phyloP scores from a whole-genome alignment of 148 eudicot genomes.

The Heliosperma pusillum region DNA sequence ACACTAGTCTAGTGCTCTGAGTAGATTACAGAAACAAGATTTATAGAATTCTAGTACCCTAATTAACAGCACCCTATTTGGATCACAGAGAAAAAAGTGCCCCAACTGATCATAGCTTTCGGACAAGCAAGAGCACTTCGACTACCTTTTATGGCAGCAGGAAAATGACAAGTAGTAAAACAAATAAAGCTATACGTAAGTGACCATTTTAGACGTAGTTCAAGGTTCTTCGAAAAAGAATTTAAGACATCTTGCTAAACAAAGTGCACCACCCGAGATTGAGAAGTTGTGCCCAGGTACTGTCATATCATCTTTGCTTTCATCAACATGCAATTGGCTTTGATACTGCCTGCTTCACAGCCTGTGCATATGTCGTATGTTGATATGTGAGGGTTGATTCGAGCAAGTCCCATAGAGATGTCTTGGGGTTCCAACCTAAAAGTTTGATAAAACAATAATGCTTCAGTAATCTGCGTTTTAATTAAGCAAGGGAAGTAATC shows the following conservation, averaged over 20 bases:
- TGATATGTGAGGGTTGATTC: slow-evolving; percentile 96
- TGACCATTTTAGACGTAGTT: slow-evolving; percentile 29
- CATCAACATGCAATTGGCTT: slow-evolving; percentile 56
- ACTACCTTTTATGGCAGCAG: no score
- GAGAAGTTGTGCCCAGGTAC: slow-evolving; percentile 17
- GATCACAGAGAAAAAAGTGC: neutral
- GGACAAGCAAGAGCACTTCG: no score
- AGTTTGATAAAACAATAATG: neutral
- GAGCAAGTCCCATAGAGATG: slow-evolving; percentile 96
- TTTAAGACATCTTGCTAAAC: slow-evolving; percentile 20
- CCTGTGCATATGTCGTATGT: slow-evolving; percentile 93
- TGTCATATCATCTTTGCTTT: neutral
- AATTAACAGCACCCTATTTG: neutral
- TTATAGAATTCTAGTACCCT: neutral
- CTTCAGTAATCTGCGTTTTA: neutral
- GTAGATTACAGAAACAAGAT: neutral
- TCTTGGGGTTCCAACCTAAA: slow-evolving; percentile 92
- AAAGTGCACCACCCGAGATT: neutral
- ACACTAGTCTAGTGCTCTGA: neutral
- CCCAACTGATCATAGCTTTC: slow-evolving; percentile 19
- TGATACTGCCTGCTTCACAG: slow-evolving; percentile 68
- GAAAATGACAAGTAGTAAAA: slow-evolving; percentile 2
- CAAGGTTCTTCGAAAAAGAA: slow-evolving; percentile 25
- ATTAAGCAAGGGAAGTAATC: neutral
- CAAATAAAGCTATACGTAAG: slow-evolving; percentile 26